phyloP scores from a whole-genome alignment of 345 rosid genomes.

The Hypericum androsaemum region DNA sequence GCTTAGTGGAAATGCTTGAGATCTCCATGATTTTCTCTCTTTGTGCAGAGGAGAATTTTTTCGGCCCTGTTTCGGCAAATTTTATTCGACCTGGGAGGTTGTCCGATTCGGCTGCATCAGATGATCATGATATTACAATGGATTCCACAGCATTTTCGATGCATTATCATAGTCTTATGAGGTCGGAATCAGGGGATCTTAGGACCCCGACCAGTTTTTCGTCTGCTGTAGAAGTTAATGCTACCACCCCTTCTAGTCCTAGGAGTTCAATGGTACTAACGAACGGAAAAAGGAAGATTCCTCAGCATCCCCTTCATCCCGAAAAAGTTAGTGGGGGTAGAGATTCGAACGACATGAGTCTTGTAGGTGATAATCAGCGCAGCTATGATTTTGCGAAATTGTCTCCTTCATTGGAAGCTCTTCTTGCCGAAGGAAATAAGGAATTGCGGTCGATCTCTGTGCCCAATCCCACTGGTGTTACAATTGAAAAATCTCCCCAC shows the following conservation, averaged over 20 bases:
- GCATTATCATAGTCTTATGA: slow-evolving; percentile 76
- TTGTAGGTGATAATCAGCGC: slow-evolving; percentile 49
- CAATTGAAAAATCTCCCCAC: slow-evolving; percentile 18
- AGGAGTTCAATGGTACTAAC: slow-evolving; percentile 58
- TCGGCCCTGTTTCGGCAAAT: slow-evolving; percentile 79
- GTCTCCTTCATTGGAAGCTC: slow-evolving; percentile 63
- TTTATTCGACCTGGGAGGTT: slow-evolving; percentile 66
- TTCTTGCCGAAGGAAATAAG: slow-evolving; percentile 46
- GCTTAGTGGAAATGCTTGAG: slow-evolving; percentile 10
- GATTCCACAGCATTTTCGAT: slow-evolving; percentile 88
- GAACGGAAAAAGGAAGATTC: slow-evolving; percentile 34
- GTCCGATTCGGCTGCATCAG: slow-evolving; percentile 58
- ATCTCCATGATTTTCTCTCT: slow-evolving; percentile 5
- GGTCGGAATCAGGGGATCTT: slow-evolving; percentile 52
- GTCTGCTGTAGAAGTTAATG: slow-evolving; percentile 38
- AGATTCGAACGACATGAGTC: slow-evolving; percentile 84
- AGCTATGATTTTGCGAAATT: slow-evolving; percentile 60
- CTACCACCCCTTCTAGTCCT: slow-evolving; percentile 30
- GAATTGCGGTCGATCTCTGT: slow-evolving; percentile 19
- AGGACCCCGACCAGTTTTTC: slow-evolving; percentile 33
- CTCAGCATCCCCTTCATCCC: slow-evolving; percentile 19
- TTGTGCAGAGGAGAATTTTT: slow-evolving; percentile 52
- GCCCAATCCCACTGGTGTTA: slow-evolving; percentile 18
- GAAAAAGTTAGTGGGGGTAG: slow-evolving; percentile 46
- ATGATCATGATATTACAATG: slow-evolving; percentile 79